Evolutionary conservation across 148 eudicot species (phyloP).

Genomic region (Chenopodium album): DNA sequence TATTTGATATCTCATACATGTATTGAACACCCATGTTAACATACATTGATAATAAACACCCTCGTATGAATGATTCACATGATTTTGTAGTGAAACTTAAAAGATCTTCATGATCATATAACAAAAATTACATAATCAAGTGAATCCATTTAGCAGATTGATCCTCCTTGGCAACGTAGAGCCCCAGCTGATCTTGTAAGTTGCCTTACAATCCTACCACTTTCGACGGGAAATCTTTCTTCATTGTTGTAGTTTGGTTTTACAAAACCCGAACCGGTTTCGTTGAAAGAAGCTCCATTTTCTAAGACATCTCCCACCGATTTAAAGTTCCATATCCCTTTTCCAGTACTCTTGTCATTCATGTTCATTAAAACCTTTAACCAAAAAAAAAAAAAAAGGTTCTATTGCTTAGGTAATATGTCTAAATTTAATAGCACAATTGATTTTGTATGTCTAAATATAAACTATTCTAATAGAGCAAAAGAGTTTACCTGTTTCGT

Average conservation of each 20-base stretch:
- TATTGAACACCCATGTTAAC: not conserved
- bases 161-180: conserved; percentile 45
- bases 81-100: not conserved
- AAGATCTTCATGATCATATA: not conserved
- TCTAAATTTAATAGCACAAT: not conserved
- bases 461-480: not conserved
- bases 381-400: no score
- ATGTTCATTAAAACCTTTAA: conserved; percentile 41
- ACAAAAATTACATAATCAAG: no score
- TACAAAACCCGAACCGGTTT: conserved; percentile 34
- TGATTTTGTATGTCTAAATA: not conserved
- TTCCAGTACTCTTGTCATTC: conserved; percentile 16
- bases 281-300: conserved; percentile 69
- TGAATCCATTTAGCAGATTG: conserved; percentile 41
- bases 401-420: not conserved
- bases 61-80: not conserved
- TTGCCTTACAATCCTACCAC: conserved; percentile 50
- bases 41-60: conserved; percentile 10
- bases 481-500: conserved; percentile 57
- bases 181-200: conserved; percentile 69
- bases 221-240: conserved; percentile 49
- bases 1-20: not conserved
- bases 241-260: conserved; percentile 54
- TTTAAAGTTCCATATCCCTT: conserved; percentile 36
- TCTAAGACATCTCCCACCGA: conserved; percentile 67